phyloP scores from a whole-genome alignment of 345 rosid species.

The Camelina sativa region DNA sequence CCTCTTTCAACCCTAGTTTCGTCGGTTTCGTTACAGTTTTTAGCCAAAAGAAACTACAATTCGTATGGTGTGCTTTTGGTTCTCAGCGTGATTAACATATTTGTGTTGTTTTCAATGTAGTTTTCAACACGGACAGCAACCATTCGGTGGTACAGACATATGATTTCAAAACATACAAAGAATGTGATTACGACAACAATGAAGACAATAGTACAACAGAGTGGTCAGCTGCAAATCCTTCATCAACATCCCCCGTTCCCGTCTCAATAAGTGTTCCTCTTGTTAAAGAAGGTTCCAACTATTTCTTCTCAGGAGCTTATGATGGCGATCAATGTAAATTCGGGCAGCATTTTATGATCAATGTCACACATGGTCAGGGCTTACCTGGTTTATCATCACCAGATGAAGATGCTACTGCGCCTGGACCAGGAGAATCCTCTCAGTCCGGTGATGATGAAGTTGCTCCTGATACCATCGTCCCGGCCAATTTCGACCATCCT shows the following conservation, averaged over 20 bases:
- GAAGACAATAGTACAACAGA: conserved; percentile 56
- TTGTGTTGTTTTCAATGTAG: conserved; percentile 50
- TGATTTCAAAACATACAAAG: conserved; percentile 69
- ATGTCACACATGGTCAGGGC: conserved; percentile 82
- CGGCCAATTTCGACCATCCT: conserved; percentile 72
- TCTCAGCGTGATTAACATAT: not conserved
- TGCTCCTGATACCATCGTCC: conserved; percentile 79
- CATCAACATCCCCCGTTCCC: conserved; percentile 59
- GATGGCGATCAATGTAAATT: conserved; percentile 87
- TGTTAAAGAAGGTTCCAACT: conserved; percentile 68
- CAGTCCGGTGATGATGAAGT: conserved; percentile 59
- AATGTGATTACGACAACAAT: conserved; percentile 66
- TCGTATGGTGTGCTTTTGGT: not conserved
- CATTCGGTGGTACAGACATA: conserved; percentile 90
- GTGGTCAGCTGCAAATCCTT: conserved; percentile 81
- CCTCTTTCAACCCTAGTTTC: not conserved
- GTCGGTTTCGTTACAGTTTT: not conserved
- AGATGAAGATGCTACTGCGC: conserved; percentile 50
- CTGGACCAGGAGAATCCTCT: conserved; percentile 57
- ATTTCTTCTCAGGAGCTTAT: conserved; percentile 83
- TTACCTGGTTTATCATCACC: conserved; percentile 58
- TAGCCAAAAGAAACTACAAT: not conserved
- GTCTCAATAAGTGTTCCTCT: conserved; percentile 75
- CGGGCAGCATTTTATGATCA: conserved; percentile 71
- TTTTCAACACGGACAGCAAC: conserved; percentile 87